Evolutionary conservation across 768 basidiomycete species (phyloP), one percentile per base, ranked within the genome.

Genomic region (Tephrocybe sp.): DNA sequence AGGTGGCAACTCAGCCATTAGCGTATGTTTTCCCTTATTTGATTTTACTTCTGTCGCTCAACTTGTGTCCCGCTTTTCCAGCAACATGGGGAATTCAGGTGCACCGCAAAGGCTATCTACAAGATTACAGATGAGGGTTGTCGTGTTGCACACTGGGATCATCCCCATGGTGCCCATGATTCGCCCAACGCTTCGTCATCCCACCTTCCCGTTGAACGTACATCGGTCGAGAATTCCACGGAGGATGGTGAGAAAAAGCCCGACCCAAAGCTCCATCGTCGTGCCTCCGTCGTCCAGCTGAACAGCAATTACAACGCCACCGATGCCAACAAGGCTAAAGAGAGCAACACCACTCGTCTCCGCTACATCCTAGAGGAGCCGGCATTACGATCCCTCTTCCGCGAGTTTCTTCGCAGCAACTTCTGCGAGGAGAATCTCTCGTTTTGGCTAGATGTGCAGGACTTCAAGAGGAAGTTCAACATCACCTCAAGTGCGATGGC

Each of bases 371-470:
- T 99, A 19, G 94, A 95, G 54, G 93, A 98, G 54, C 90, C 94
- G 0, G 85, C 86, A 24, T 73, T 94, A 30, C 83, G 97, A 12
- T 80, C 83, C 2, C 73, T 97, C 42, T 99, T 99, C 79, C 85
- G 97, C 51, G 97, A 98, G 56, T 95, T 94, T 74, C 69, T 99
- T 47, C 82, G 91, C 25, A 78, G 83, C 48, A 98, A 97, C 67
- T 98, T 97, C 65, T 98, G 92, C 70, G 97, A 99, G 64, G 97
- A 99, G 75, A 99, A 99, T 65, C 71, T 99, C 57, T 86, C 88
- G 40, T 99, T 97, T 72, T 99, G 93, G 90, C 66, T 98, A 48
- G 97, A 99, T 62, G 94, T 97, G 2, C 82, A 92, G 64, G 97
- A 99, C 64, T 97, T 99, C 74, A 94, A 93, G 71, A 82, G 87